Conservation (phyloP, 805 yeast species). For the Pichia thaimueangensis region DNA sequence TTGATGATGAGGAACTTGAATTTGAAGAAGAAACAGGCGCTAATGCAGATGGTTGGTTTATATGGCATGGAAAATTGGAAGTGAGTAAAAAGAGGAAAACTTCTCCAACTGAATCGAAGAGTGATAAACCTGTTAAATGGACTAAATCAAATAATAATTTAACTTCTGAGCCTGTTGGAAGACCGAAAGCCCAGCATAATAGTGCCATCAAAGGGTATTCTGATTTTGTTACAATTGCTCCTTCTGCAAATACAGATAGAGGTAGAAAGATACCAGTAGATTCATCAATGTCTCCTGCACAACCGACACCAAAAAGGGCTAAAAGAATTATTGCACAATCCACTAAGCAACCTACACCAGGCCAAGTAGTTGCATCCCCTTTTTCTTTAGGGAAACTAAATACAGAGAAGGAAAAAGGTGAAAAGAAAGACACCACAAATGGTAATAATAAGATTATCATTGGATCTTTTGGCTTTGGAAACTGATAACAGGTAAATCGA, state of each 20-base stretch:
- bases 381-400: no score
- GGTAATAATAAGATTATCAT: conserved; percentile 4
- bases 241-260: background rate
- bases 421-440: background rate
- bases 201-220: background rate
- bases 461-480: conserved; percentile 10
- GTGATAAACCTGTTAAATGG: conserved; percentile 13
- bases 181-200: background rate
- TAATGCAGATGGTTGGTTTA: conserved; percentile 93
- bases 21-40: conserved; percentile 93
- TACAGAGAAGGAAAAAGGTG: no score
- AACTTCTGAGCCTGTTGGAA: background rate
- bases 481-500: no score
- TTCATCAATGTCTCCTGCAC: no score
- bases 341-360: no score
- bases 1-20: conserved; percentile 86
- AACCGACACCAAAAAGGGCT: background rate
- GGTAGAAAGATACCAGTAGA: background rate
- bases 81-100: conserved; percentile 37
- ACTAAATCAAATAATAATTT: background rate
- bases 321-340: background rate
- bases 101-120: background rate
- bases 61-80: conserved; percentile 85
- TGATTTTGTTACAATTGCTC: background rate
- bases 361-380: no score